Evolutionary conservation across 305 asterid species (phyloP).

Genomic region (Galium porrigens): DNA sequence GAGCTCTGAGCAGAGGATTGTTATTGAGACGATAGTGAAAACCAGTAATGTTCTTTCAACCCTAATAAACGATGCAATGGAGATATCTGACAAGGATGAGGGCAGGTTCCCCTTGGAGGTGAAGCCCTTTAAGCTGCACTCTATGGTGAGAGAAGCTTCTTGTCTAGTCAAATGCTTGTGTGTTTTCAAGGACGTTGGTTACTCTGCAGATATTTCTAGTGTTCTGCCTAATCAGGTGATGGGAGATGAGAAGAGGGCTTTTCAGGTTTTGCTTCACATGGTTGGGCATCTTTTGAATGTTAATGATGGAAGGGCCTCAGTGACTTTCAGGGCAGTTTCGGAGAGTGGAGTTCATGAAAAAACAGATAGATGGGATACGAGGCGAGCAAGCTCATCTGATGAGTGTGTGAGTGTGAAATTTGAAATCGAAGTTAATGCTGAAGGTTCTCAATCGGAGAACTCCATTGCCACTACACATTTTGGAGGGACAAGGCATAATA

Average conservation of each 20-base stretch:
- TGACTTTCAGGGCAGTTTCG: slow-evolving; percentile 22
- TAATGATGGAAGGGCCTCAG: slow-evolving; percentile 22
- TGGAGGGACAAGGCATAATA: slow-evolving; percentile 23
- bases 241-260: slow-evolving; percentile 34
- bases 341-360: slow-evolving; percentile 22
- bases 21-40: slow-evolving; percentile 26
- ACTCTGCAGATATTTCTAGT: slow-evolving; percentile 20
- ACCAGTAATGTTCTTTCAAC: slow-evolving; percentile 29
- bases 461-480: slow-evolving; percentile 18
- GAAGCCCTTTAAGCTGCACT: slow-evolving; percentile 27
- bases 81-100: slow-evolving; percentile 32
- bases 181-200: slow-evolving; percentile 23
- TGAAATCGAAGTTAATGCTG: slow-evolving; percentile 29
- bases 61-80: slow-evolving; percentile 30
- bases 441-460: slow-evolving; percentile 23
- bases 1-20: slow-evolving; percentile 24
- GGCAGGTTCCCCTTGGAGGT: slow-evolving; percentile 30
- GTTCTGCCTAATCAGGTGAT: slow-evolving; percentile 30
- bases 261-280: slow-evolving; percentile 38
- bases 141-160: slow-evolving; percentile 27
- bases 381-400: slow-evolving; percentile 22
- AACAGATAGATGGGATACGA: slow-evolving; percentile 22
- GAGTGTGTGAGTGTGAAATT: slow-evolving; percentile 24
- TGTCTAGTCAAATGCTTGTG: slow-evolving; percentile 31
- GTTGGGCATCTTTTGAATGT: slow-evolving; percentile 29